Conservation (phyloP, 768 basidiomycete genomes). For the Boletus barrowsii region DNA sequence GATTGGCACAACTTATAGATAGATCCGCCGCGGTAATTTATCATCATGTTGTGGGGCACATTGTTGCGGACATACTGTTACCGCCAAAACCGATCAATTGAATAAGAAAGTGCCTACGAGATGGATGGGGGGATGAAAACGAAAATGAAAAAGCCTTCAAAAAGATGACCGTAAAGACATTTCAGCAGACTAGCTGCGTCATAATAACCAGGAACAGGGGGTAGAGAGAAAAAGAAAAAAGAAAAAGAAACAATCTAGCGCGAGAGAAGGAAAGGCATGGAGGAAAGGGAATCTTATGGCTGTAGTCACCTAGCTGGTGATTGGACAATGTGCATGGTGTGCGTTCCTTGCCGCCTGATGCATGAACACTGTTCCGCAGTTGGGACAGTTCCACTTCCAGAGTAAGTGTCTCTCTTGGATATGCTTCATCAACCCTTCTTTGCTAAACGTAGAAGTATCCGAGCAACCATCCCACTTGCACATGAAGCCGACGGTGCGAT, state of each 20-base stretch:
- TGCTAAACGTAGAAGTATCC: slow-evolving; percentile 17
- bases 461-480: slow-evolving; percentile 27
- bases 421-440: slow-evolving; percentile 21
- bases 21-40: slow-evolving; percentile 4
- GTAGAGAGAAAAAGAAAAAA: background rate
- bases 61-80: background rate
- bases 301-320: slow-evolving; percentile 1
- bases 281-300: background rate
- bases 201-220: background rate
- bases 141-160: background rate
- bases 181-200: slow-evolving; percentile 8
- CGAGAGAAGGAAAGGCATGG: background rate
- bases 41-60: background rate
- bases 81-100: slow-evolving; percentile 1
- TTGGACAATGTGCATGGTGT: slow-evolving; percentile 15
- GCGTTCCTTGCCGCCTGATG: slow-evolving; percentile 15
- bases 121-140: background rate
- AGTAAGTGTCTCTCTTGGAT: slow-evolving; percentile 25
- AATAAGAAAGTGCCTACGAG: background rate
- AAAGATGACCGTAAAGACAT: background rate
- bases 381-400: slow-evolving; percentile 26
- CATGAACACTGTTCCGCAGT: slow-evolving; percentile 19
- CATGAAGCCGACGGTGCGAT: slow-evolving; percentile 6
- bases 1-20: slow-evolving; percentile 3
- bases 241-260: background rate